Evolutionary conservation across 2,329 filamentous ascomycete genomes (phyloP), one percentile per base, ranked within the genome.

Genomic region (Helotiales sp.): DNA sequence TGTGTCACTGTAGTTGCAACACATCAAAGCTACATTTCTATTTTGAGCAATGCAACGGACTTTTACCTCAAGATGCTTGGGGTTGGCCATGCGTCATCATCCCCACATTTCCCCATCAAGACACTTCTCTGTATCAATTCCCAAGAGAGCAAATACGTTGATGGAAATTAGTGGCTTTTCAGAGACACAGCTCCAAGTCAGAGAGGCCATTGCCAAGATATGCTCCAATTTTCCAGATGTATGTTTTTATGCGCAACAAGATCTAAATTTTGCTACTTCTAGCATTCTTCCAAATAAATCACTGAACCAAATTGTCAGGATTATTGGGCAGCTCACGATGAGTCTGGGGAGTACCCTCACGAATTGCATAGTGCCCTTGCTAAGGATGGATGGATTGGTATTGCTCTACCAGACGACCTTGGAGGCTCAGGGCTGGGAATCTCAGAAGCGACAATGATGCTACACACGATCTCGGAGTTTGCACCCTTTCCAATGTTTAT

Each of bases 361-460:
- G 89, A 91, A 33, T 86, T 96, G 38, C 90, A 95, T 70, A 82
- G 86, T 0, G 88, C 88, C 0, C 73, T 95, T 8, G 87, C 90
- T 7, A 82, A 83, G 55, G 88, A 86, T 62, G 90, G 91, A 6
- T 95, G 89, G 89, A 81, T 95, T 38, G 90, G 90, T 2, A 92
- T 93, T 63, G 89, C 89, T 0, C 75, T 95, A 3, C 89, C 90
- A 0, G 88, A 92, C 69, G 78, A 82, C 0, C 79, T 91, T 0
- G 90, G 91, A 2, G 91, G 90, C 0, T 81, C 88, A 1, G 89
- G 88, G 0, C 74, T 96, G 8, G 90, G 86, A 8, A 91, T 96
- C 33, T 87, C 88, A 0, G 90, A 95, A 70, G 90, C 90, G 0
- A 90, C 87, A 0, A 89, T 93, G 82, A 93, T 95, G 89, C 82